phyloP scores from a whole-genome alignment of 2,329 filamentous ascomycete genomes.

The Ascosphaera acerosa region DNA sequence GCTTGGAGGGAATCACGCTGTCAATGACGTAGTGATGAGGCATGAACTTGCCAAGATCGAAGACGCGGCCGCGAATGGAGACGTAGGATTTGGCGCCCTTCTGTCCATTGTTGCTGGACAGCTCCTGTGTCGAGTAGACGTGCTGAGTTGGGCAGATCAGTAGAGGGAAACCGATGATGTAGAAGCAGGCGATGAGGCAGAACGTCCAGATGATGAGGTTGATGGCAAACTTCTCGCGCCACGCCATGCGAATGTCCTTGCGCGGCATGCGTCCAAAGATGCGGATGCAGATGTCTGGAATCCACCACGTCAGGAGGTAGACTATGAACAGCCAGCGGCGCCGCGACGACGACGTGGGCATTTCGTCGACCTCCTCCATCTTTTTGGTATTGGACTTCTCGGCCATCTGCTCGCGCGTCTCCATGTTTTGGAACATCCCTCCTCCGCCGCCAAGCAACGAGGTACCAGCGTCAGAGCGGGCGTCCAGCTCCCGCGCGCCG shows the following conservation, averaged over 20 bases:
- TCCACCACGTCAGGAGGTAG: slow-evolving; percentile 59
- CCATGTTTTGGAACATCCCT: slow-evolving; percentile 95
- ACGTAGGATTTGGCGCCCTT: slow-evolving; percentile 38
- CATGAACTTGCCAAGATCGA: slow-evolving; percentile 51
- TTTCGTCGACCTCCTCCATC: slow-evolving; percentile 72
- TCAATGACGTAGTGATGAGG: slow-evolving; percentile 46
- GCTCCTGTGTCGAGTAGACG: slow-evolving; percentile 56
- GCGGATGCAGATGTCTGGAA: slow-evolving; percentile 64
- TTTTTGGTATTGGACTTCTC: slow-evolving; percentile 84
- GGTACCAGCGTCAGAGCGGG: slow-evolving; percentile 69
- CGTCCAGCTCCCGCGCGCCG: slow-evolving; percentile 50
- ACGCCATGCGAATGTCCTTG: slow-evolving; percentile 76
- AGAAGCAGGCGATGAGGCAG: slow-evolving; percentile 56
- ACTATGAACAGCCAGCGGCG: slow-evolving; percentile 80
- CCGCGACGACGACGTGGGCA: slow-evolving; percentile 48
- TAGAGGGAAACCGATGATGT: slow-evolving; percentile 67
- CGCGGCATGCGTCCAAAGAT: slow-evolving; percentile 62
- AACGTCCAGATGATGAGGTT: slow-evolving; percentile 90
- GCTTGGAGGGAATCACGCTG: slow-evolving; percentile 31
- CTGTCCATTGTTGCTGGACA: slow-evolving; percentile 50
- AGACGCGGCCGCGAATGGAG: slow-evolving; percentile 70
- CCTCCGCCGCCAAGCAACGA: slow-evolving; percentile 81
- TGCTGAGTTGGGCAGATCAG: slow-evolving; percentile 81
- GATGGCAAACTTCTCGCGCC: slow-evolving; percentile 94
- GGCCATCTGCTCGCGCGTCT: slow-evolving; percentile 80